phyloP scores from a whole-genome alignment of 2,329 filamentous ascomycete genomes.

The Colletotrichum sp. region DNA sequence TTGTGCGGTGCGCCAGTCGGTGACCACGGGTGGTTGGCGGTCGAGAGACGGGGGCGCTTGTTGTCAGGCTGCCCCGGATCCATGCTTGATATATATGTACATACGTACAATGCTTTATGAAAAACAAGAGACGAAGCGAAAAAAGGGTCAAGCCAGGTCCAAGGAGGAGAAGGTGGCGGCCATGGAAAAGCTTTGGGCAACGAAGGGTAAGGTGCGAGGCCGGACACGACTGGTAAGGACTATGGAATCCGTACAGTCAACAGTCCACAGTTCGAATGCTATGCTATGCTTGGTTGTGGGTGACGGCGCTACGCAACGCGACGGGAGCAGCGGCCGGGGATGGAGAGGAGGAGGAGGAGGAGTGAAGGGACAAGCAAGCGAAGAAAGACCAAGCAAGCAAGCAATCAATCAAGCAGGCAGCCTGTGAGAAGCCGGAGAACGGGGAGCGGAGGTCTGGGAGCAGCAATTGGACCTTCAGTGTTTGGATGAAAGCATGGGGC shows the following conservation, averaged over 20 bases:
- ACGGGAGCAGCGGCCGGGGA: constrained; percentile 7
- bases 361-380: not conserved
- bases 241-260: not conserved
- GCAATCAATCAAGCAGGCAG: constrained; percentile 5
- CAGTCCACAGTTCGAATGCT: not conserved
- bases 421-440: constrained; percentile 19
- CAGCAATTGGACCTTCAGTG: constrained; percentile 12
- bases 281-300: constrained; percentile 6
- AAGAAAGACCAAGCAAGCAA: not conserved
- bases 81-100: constrained; percentile 59
- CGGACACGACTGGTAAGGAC: not conserved
- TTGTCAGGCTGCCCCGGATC: constrained; percentile 62
- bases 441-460: not conserved
- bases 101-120: constrained; percentile 32
- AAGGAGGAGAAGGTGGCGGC: constrained; percentile 24
- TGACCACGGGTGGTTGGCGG: constrained; percentile 47
- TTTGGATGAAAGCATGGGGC: constrained; percentile 21
- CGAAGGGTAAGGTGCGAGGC: constrained; percentile 11
- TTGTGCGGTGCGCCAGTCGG: constrained; percentile 42
- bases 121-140: constrained; percentile 24
- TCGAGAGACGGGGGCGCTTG: constrained; percentile 63
- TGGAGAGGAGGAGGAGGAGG: not conserved
- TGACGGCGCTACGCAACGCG: constrained; percentile 1
- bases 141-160: constrained; percentile 26
- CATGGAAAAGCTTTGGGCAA: constrained; percentile 39